phyloP scores from a whole-genome alignment of 1,284 basidiomycete genomes.

The Pseudozyma tsukubaensis region DNA sequence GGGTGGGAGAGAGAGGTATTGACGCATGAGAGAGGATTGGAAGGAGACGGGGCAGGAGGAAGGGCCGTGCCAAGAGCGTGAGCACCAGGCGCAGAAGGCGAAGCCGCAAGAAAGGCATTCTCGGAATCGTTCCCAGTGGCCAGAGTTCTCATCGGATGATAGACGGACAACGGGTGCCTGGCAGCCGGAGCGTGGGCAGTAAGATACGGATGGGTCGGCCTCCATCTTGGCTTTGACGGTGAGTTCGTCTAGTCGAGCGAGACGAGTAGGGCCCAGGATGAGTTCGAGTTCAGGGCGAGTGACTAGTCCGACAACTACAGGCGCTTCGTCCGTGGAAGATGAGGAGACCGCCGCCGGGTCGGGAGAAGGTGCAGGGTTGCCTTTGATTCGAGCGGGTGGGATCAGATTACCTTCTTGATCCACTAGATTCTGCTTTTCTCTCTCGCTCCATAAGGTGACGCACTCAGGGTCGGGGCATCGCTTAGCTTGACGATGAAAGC shows the following conservation, averaged over 20 bases:
- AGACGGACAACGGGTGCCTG: conserved; percentile 39
- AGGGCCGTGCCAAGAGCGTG: conserved; percentile 47
- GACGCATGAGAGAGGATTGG: conserved; percentile 38
- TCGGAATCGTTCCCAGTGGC: conserved; percentile 51
- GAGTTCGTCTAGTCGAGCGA: conserved; percentile 35
- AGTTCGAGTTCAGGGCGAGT: conserved; percentile 25
- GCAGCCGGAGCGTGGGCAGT: conserved; percentile 48
- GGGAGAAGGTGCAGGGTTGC: background rate
- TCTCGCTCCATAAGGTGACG: conserved; percentile 37
- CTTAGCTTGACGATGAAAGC: conserved; percentile 44
- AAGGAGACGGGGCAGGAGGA: conserved; percentile 36
- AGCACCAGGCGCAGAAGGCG: conserved; percentile 53
- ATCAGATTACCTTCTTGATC: conserved; percentile 42
- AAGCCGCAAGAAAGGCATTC: conserved; percentile 48
- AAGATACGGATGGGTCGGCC: conserved; percentile 48
- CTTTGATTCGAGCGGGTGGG: conserved; percentile 4
- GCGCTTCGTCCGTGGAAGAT: background rate
- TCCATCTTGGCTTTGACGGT: conserved; percentile 45
- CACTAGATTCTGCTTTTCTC: conserved; percentile 42
- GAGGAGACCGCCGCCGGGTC: background rate
- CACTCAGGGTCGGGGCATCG: conserved; percentile 53
- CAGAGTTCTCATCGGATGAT: conserved; percentile 42
- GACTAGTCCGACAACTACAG: conserved; percentile 22
- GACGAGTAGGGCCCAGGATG: conserved; percentile 23
- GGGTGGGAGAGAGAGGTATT: conserved; percentile 24